These are phyloP conservation scores for Eustoma russellianum DNA, from an alignment of 257 asterid genomes.

Conservation along the genomic window DNA sequence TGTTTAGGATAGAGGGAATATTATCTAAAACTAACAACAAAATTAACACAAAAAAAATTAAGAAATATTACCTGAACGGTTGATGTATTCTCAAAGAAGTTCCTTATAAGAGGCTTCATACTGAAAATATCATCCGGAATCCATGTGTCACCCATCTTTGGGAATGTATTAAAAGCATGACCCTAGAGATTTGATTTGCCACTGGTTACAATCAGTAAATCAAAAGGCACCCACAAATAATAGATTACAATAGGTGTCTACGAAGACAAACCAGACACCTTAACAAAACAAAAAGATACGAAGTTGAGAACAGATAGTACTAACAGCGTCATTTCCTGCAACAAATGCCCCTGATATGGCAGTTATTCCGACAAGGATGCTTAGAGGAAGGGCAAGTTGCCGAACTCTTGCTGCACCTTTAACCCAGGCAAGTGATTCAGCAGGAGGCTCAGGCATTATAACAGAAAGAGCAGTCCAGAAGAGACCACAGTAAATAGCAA, in stretches of 20 bases:
- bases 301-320: slow-evolving; percentile 13
- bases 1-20: too few relatives aligned
- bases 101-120: slow-evolving; percentile 68
- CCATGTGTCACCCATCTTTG: slow-evolving; percentile 91
- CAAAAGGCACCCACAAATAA: not conserved
- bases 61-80: slow-evolving; percentile 68
- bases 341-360: slow-evolving; percentile 98
- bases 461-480: slow-evolving; percentile 94
- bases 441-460: slow-evolving; percentile 92
- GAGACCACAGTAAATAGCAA: slow-evolving; percentile 77
- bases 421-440: slow-evolving; percentile 75
- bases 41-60: not conserved
- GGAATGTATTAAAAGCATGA: slow-evolving; percentile 88
- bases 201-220: slow-evolving; percentile 1
- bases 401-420: slow-evolving; percentile 80
- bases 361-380: slow-evolving; percentile 76
- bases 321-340: slow-evolving; percentile 97
- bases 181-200: slow-evolving; percentile 44
- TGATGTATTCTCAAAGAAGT: slow-evolving; percentile 85
- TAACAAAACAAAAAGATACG: not conserved
- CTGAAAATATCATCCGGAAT: slow-evolving; percentile 68
- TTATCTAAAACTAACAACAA: not conserved
- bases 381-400: slow-evolving; percentile 70
- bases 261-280: too few relatives aligned
- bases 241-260: not conserved